Evolutionary conservation across 805 yeast species (phyloP).

Genomic region (Saturnispora besseyi): DNA sequence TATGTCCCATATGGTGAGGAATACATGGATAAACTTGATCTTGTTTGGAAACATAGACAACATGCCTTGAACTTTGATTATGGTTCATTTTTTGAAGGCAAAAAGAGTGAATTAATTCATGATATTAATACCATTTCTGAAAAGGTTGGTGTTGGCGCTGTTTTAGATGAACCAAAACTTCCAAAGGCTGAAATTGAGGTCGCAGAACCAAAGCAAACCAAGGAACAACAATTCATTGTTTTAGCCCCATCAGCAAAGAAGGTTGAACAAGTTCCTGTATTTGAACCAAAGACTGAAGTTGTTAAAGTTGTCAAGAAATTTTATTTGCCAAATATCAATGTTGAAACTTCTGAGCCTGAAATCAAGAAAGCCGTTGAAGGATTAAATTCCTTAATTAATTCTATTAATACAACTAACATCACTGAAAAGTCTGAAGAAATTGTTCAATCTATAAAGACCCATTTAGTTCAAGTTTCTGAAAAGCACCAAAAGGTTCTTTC

Average conservation of each 20-base stretch:
- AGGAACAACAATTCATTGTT: constrained; percentile 7
- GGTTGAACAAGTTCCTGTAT: background rate
- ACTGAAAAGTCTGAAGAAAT: constrained; percentile 18
- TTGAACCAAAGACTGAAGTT: constrained; percentile 6
- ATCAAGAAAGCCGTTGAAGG: constrained; percentile 28
- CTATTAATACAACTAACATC: constrained; percentile 21
- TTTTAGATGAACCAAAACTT: constrained; percentile 27
- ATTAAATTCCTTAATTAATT: constrained; percentile 29
- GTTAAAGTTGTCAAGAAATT: background rate
- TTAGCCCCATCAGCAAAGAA: background rate
- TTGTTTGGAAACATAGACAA: constrained; percentile 20
- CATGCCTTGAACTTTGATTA: constrained; percentile 16
- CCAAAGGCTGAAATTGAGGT: constrained; percentile 37
- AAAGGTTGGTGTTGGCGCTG: constrained; percentile 32
- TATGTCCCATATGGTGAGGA: constrained; percentile 57
- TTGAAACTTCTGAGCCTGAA: constrained; percentile 26
- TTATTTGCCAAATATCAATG: constrained; percentile 24
- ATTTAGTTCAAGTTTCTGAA: constrained; percentile 16
- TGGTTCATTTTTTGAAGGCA: constrained; percentile 3
- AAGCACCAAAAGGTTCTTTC: constrained; percentile 20
- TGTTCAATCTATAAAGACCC: constrained; percentile 18
- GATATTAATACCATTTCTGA: constrained; percentile 12
- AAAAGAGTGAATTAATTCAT: constrained; percentile 3
- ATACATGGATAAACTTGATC: constrained; percentile 42
- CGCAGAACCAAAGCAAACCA: constrained; percentile 1